Percentiles rank a stretch among this genome's conserved stretches.
Evolutionary conservation across 1,284 basidiomycete genomes (phyloP).

Genomic region (Trichosporon faecale): DNA sequence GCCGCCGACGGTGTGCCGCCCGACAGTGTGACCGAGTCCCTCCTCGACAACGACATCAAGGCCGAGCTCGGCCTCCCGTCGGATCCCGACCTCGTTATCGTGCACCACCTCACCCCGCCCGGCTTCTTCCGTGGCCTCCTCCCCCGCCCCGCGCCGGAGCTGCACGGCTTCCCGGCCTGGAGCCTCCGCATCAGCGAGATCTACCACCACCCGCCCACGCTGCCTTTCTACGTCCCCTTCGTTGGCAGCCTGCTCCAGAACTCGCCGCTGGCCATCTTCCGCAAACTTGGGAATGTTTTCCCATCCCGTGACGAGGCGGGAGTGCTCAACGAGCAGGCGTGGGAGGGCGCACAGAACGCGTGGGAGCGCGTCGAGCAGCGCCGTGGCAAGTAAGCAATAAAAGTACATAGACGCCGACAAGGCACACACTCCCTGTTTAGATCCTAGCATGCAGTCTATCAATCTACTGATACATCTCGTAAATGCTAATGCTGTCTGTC

Average conservation of each 20-base stretch:
- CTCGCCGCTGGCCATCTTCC: conserved; percentile 23
- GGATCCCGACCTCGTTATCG: conserved; percentile 38
- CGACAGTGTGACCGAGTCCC: conserved; percentile 16
- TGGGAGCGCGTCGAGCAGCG: conserved; percentile 34
- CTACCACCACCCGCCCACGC: conserved; percentile 35
- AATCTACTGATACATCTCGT: not conserved
- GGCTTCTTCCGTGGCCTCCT: conserved; percentile 28
- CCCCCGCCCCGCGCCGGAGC: conserved; percentile 37
- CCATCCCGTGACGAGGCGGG: conserved; percentile 16
- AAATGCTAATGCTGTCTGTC: not conserved
- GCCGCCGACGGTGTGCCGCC: conserved; percentile 15
- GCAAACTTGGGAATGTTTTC: conserved; percentile 24
- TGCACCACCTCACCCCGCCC: conserved; percentile 33
- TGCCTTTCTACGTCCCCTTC: conserved; percentile 29
- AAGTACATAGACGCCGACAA: not conserved
- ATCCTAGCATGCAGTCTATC: conserved; percentile 4
- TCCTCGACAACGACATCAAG: conserved; percentile 24
- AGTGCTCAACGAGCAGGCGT: conserved; percentile 21
- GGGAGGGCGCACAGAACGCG: conserved; percentile 26
- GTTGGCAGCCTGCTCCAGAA: conserved; percentile 23
- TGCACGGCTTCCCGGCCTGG: conserved; percentile 44
- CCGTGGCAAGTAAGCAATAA: conserved; percentile 21
- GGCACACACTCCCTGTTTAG: not conserved
- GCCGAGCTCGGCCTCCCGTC: conserved; percentile 23
- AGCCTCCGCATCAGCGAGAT: conserved; percentile 42